These are phyloP conservation scores for Phytophthora pseudosyringae DNA, from an alignment of 352 stramenopile species.

Conservation along the genomic window DNA sequence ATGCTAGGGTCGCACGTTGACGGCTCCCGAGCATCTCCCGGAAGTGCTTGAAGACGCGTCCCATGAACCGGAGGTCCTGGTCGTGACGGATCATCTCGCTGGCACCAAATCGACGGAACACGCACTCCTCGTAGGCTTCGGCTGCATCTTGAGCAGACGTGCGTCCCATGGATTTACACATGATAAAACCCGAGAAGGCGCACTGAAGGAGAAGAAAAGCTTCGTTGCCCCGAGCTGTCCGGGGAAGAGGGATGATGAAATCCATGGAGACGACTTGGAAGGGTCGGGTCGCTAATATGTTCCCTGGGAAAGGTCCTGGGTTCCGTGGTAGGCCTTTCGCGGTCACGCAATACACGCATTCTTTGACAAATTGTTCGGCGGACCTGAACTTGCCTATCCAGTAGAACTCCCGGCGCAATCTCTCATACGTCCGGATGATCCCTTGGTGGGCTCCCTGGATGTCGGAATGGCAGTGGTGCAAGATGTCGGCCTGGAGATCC, in stretches of 20 bases:
- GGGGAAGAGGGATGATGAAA: slow-evolving; percentile 18
- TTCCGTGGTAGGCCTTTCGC: not conserved
- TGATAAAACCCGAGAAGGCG: not conserved
- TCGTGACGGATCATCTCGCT: slow-evolving; percentile 30
- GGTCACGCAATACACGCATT: slow-evolving; percentile 1
- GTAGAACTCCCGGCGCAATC: slow-evolving; percentile 3
- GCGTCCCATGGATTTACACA: too few relatives aligned
- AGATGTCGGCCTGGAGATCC: slow-evolving; percentile 4
- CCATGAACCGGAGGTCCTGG: slow-evolving; percentile 36
- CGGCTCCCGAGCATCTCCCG: slow-evolving; percentile 17
- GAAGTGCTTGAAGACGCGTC: too few relatives aligned
- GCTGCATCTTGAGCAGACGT: too few relatives aligned
- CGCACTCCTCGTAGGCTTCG: too few relatives aligned
- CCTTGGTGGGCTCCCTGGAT: slow-evolving; percentile 16
- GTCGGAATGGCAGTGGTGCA: slow-evolving; percentile 5
- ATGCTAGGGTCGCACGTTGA: slow-evolving; percentile 38
- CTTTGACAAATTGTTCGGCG: too few relatives aligned
- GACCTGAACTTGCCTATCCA: slow-evolving; percentile 11
- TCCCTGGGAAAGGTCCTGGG: slow-evolving; percentile 6
- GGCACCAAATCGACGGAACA: slow-evolving; percentile 28
- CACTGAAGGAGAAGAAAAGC: slow-evolving; percentile 16
- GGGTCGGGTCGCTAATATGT: slow-evolving; percentile 3
- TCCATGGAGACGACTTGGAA: slow-evolving; percentile 26
- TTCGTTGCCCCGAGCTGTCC: not conserved
- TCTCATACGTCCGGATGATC: slow-evolving; percentile 10